A percentile compares a stretch with the other conserved stretches of the same genome.
Evolutionary conservation across 2,329 filamentous ascomycete species (phyloP).

Genomic region (Aspergillus fumigatus): DNA sequence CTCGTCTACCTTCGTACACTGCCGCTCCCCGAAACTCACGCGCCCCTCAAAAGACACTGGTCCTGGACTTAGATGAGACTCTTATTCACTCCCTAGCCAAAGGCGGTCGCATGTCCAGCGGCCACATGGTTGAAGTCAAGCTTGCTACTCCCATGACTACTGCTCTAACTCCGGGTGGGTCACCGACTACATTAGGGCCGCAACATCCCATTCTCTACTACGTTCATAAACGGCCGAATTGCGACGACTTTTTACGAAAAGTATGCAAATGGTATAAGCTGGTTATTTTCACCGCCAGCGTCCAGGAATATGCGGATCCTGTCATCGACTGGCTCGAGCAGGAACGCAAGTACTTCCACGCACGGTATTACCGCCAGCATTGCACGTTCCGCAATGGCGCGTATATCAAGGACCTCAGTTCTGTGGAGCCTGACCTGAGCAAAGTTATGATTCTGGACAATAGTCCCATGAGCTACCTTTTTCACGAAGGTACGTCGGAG

Average conservation of each 20-base stretch:
- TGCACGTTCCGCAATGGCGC: constrained; percentile 93
- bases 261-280: constrained; percentile 98
- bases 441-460: constrained; percentile 99
- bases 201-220: constrained; percentile 98
- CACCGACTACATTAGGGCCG: constrained; percentile 65
- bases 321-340: constrained; percentile 98
- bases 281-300: constrained; percentile 92
- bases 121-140: constrained; percentile 98
- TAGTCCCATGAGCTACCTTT: constrained; percentile 95
- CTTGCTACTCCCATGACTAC: constrained; percentile 47
- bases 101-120: constrained; percentile 89
- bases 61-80: constrained; percentile 94
- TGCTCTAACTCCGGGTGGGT: constrained; percentile 44
- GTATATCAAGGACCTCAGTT: constrained; percentile 96
- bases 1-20: constrained; percentile 83
- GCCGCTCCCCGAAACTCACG: constrained; percentile 39
- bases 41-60: constrained; percentile 81
- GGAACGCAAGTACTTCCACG: constrained; percentile 93
- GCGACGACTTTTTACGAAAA: constrained; percentile 92
- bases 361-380: constrained; percentile 91
- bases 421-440: constrained; percentile 92
- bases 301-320: constrained; percentile 97
- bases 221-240: constrained; percentile 95
- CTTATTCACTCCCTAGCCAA: constrained; percentile 98
- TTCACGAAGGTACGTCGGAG: constrained; percentile 75